Percentiles rank a stretch among this genome's conserved stretches.
These are phyloP conservation scores for Boletus subcaerulescens DNA, from an alignment of 768 basidiomycete species.

Conservation along the genomic window DNA sequence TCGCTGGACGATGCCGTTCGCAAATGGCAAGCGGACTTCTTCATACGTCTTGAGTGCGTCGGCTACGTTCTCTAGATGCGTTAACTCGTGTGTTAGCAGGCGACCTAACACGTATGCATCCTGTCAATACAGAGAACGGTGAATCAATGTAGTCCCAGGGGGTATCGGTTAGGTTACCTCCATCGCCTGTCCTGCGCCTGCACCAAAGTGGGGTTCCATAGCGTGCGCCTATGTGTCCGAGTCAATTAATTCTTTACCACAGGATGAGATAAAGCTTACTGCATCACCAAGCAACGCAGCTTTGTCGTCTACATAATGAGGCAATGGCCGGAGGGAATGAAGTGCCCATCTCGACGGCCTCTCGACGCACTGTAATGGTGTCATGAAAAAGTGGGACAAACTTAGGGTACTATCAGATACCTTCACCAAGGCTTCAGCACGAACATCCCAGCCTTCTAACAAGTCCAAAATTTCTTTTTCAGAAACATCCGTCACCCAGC, in stretches of 20 bases:
- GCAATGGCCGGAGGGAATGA: constrained; percentile 38
- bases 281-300: constrained; percentile 51
- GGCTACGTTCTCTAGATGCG: constrained; percentile 21
- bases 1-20: constrained; percentile 19
- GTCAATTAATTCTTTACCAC: not conserved
- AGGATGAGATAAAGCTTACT: constrained; percentile 21
- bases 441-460: constrained; percentile 28
- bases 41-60: constrained; percentile 33
- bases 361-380: constrained; percentile 30
- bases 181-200: constrained; percentile 51
- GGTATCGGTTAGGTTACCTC: constrained; percentile 26
- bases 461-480: constrained; percentile 30
- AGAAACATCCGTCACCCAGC: constrained; percentile 27
- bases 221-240: constrained; percentile 39
- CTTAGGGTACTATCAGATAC: not conserved
- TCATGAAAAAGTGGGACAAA: not conserved
- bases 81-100: constrained; percentile 23
- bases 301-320: constrained; percentile 35
- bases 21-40: constrained; percentile 30
- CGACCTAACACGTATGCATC: constrained; percentile 33
- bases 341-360: constrained; percentile 43
- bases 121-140: not conserved
- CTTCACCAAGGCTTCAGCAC: constrained; percentile 7
- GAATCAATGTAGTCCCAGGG: not conserved
- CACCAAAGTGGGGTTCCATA: constrained; percentile 45